Conservation (phyloP, 202 grass and related monocot species). For the Elaeis oleifera region DNA sequence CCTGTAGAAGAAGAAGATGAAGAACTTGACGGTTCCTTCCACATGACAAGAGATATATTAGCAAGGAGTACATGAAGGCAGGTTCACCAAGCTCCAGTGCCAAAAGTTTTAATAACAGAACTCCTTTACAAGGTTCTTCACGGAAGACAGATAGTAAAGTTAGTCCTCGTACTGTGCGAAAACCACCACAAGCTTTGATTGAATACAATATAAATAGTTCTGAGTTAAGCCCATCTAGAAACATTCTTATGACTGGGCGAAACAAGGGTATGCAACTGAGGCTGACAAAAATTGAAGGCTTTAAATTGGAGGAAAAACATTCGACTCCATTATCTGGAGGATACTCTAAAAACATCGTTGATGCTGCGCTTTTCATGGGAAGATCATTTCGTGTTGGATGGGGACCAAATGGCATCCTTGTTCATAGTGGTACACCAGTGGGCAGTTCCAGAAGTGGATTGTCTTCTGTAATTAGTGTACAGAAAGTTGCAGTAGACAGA, state of each 20-base stretch:
- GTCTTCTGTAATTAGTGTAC: conserved; percentile 77
- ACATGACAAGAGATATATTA: conserved; percentile 44
- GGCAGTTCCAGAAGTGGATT: conserved; percentile 35
- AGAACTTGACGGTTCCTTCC: conserved; percentile 44
- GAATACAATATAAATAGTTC: conserved; percentile 60
- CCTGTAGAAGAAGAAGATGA: conserved; percentile 45
- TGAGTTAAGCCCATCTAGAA: conserved; percentile 36
- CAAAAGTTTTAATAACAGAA: conserved; percentile 39
- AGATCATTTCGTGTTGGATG: conserved; percentile 89
- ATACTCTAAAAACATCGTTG: conserved; percentile 61
- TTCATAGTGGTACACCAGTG: conserved; percentile 77
- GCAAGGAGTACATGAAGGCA: conserved; percentile 47
- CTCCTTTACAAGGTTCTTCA: conserved; percentile 51
- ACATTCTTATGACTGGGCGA: conserved; percentile 72
- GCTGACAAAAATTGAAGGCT: conserved; percentile 72
- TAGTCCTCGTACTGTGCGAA: conserved; percentile 32
- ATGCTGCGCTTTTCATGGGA: conserved; percentile 92
- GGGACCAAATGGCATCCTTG: conserved; percentile 81
- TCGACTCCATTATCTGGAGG: conserved; percentile 58
- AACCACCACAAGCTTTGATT: conserved; percentile 47
- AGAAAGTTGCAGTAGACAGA: conserved; percentile 69
- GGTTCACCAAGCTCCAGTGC: conserved; percentile 53
- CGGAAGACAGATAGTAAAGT: conserved; percentile 39
- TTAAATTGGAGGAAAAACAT: conserved; percentile 65
- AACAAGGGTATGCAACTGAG: conserved; percentile 58